Conservation (phyloP, 2,329 filamentous ascomycete genomes). For the Bipolaris victoriae region DNA sequence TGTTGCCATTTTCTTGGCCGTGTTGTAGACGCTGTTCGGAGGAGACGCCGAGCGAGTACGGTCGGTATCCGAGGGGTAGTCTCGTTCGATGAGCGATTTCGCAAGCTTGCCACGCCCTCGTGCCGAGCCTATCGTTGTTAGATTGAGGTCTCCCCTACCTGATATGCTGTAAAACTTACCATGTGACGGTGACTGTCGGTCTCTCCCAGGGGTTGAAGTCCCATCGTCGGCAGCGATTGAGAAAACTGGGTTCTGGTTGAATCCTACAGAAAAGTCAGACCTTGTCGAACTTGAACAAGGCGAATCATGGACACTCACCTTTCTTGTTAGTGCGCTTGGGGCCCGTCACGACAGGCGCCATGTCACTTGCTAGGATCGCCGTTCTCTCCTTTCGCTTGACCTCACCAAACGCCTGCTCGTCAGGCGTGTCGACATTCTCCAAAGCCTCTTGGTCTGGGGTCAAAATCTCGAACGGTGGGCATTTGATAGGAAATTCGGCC, state of each 20-base stretch:
- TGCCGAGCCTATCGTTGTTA: conserved; percentile 38
- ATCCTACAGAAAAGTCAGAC: conserved; percentile 33
- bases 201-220: conserved; percentile 47
- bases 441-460: conserved; percentile 66
- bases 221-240: conserved; percentile 50
- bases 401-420: conserved; percentile 73
- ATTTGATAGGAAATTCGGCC: conserved; percentile 58
- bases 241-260: conserved; percentile 52
- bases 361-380: conserved; percentile 74
- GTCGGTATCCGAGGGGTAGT: conserved; percentile 54
- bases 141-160: background rate
- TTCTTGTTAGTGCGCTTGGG: conserved; percentile 59
- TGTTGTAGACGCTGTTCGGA: conserved; percentile 50
- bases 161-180: conserved; percentile 24
- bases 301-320: conserved; percentile 36
- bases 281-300: background rate
- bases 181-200: conserved; percentile 50
- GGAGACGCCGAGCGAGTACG: conserved; percentile 55
- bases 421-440: conserved; percentile 77
- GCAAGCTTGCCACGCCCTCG: conserved; percentile 45
- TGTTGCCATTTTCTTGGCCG: conserved; percentile 41
- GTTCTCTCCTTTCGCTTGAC: conserved; percentile 76
- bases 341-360: conserved; percentile 67
- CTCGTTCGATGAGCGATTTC: conserved; percentile 44
- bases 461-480: conserved; percentile 71